phyloP scores from a whole-genome alignment of 805 yeast genomes.

The Scheffersomyces spartinae region DNA sequence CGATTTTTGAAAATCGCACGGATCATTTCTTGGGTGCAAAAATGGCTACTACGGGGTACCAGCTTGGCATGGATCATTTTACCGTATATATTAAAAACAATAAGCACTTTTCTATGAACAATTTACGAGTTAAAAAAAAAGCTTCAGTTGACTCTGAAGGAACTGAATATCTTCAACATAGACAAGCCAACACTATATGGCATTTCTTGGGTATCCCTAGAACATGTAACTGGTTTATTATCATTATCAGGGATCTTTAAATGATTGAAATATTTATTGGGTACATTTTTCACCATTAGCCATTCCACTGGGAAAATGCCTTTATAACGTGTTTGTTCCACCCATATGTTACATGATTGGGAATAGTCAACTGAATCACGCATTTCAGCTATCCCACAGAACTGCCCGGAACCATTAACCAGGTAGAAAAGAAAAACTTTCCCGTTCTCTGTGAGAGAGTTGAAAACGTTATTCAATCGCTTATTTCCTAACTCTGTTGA shows the following conservation, averaged over 20 bases:
- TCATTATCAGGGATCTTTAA: constrained; percentile 35
- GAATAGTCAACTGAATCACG: constrained; percentile 21
- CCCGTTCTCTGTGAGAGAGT: constrained; percentile 8
- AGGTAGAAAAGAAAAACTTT: constrained; percentile 42
- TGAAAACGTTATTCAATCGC: constrained; percentile 35
- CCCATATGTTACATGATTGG: constrained; percentile 34
- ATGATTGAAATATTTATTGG: constrained; percentile 35
- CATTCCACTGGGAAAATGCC: constrained; percentile 45
- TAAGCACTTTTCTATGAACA: too few relatives aligned
- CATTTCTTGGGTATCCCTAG: constrained; percentile 52
- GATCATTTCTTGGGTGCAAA: too few relatives aligned
- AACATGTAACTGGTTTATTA: constrained; percentile 40
- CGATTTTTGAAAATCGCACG: too few relatives aligned
- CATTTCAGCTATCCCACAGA: constrained; percentile 53
- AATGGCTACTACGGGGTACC: too few relatives aligned
- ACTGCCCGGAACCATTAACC: constrained; percentile 45
- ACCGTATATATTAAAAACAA: too few relatives aligned
- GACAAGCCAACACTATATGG: constrained; percentile 36
- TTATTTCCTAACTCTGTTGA: constrained; percentile 48
- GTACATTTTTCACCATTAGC: constrained; percentile 39
- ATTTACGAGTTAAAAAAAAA: too few relatives aligned
- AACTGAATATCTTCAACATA: constrained; percentile 36
- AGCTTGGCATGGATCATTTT: too few relatives aligned
- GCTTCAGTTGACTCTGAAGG: too few relatives aligned
- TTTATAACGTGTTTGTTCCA: constrained; percentile 35